A percentile compares a stretch with the other conserved stretches of the same genome.
phyloP scores from a whole-genome alignment of 352 stramenopile species.

The Lagenidium giganteum region DNA sequence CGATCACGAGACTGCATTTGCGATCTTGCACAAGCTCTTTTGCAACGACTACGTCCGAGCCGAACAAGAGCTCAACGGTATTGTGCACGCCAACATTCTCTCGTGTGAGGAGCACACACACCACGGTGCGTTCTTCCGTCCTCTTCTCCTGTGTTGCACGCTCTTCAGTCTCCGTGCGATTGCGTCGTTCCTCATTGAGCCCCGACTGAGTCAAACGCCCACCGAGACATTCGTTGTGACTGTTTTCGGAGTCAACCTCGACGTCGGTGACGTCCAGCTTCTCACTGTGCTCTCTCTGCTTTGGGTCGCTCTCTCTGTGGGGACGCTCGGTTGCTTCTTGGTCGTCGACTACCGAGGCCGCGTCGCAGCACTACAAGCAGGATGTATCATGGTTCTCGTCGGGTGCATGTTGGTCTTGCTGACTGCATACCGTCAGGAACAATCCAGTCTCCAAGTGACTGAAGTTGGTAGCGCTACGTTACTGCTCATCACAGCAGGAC shows the following conservation, averaged over 20 bases:
- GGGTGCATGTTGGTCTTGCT: slow-evolving; percentile 45
- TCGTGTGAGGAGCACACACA: slow-evolving; percentile 43
- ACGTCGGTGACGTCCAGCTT: slow-evolving; percentile 44
- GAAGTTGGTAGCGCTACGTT: slow-evolving; percentile 58
- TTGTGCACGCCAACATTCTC: slow-evolving; percentile 70
- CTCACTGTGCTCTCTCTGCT: slow-evolving; percentile 35
- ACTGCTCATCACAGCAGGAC: slow-evolving; percentile 55
- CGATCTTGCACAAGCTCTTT: slow-evolving; percentile 54
- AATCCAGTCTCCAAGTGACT: slow-evolving; percentile 24
- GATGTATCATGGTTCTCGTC: slow-evolving; percentile 45
- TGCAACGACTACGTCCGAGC: slow-evolving; percentile 39
- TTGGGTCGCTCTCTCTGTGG: slow-evolving; percentile 37
- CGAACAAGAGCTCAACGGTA: slow-evolving; percentile 62
- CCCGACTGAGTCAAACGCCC: slow-evolving; percentile 35
- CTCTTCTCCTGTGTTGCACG: slow-evolving; percentile 45
- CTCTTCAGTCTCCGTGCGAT: slow-evolving; percentile 52
- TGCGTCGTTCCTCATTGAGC: slow-evolving; percentile 41
- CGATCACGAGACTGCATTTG: slow-evolving; percentile 59
- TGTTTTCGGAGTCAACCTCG: slow-evolving; percentile 52
- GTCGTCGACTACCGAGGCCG: slow-evolving; percentile 66
- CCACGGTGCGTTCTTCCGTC: slow-evolving; percentile 63
- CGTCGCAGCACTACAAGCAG: slow-evolving; percentile 40
- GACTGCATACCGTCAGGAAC: slow-evolving; percentile 26
- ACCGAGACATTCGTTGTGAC: slow-evolving; percentile 41
- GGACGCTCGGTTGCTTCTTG: slow-evolving; percentile 45